Base-by-base conservation (phyloP, 768 basidiomycete species). In the Boletus speciosus region DNA sequence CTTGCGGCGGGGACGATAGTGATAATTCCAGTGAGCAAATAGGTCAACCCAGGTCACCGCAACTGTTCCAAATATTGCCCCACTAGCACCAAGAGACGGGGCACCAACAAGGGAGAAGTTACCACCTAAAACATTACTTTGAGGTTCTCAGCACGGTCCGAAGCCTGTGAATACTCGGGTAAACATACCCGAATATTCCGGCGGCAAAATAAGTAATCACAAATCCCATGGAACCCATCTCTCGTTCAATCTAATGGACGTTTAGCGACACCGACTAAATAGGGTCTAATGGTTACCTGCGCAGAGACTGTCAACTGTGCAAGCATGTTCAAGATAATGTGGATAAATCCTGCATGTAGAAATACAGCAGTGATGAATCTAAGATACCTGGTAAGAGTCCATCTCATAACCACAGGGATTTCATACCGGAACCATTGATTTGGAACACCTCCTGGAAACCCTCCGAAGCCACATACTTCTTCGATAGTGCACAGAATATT, bases 341-440 rank as follows among this genome's bases (percentile, higher is more conserved):
- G 96, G n/a, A 99, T 77, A 53, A 99, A 77, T n/a, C 96, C 96
- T 11, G 93, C 97, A 61, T 98, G 96, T 6, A 98, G 72, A 66
- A 98, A 97, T 47, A 96, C 88, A 9, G 94, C 81, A 2, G 86
- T 84, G 61, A 94, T 86, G 65, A 95, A 95, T 58, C 91, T 89
- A 60, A 32, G 47, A 31, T 6, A 42, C 31, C 6, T 38, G 16
- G 41, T 66, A 46, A 61, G 23, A 79, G 74, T 76, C 66, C 63
- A 36, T 78, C 80, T 76, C 75, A 78, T 62, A 78, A 78, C 55
- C 73, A n/a, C 5, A 31, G 12, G 9, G 10, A 2, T 31, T 48
- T 4, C 60, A 10, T 67, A 80, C 74, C 83, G 74, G 69, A 78
- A 85, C 72, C 76, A 81, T 57, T 85, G 84, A 58, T 83, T 70